A percentile compares a stretch with the other conserved stretches of the same genome.
Evolutionary conservation across 306 rosid species (phyloP).

Genomic region (Canavalia gladiata): DNA sequence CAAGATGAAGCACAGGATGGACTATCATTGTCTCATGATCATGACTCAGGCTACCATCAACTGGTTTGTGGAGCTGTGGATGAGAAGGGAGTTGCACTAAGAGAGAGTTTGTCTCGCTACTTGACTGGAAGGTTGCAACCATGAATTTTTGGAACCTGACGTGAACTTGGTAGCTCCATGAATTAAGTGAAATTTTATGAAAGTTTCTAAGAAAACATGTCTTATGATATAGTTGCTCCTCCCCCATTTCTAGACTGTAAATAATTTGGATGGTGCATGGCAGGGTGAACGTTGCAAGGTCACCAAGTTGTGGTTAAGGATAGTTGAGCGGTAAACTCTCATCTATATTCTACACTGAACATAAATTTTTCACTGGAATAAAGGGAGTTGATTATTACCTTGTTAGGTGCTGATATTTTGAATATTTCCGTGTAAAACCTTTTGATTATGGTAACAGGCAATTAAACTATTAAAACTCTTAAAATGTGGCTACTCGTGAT

Average conservation of each 20-base stretch:
- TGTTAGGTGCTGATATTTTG: conserved; percentile 9
- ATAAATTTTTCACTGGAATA: conserved; percentile 23
- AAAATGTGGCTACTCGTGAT: not conserved
- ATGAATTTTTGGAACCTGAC: conserved; percentile 46
- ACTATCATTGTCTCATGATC: conserved; percentile 64
- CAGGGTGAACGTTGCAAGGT: conserved; percentile 26
- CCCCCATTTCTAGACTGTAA: conserved; percentile 45
- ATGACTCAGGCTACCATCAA: conserved; percentile 77
- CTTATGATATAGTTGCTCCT: conserved; percentile 20
- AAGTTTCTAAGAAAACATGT: conserved; percentile 26
- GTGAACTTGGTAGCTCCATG: conserved; percentile 44
- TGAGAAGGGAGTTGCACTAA: conserved; percentile 65
- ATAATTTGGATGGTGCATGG: conserved; percentile 37
- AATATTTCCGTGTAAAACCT: not conserved
- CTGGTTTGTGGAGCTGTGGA: conserved; percentile 70
- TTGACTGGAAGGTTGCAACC: conserved; percentile 59
- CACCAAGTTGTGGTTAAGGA: conserved; percentile 36
- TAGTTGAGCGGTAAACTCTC: conserved; percentile 28
- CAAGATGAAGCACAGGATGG: conserved; percentile 67
- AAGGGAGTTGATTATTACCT: not conserved
- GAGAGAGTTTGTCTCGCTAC: conserved; percentile 73
- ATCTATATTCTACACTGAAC: not conserved
- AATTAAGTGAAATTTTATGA: conserved; percentile 20
- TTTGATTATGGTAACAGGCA: not conserved
- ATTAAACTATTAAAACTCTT: not conserved